Conservation (phyloP, 306 rosid genomes). For the Malus sylvestris region DNA sequence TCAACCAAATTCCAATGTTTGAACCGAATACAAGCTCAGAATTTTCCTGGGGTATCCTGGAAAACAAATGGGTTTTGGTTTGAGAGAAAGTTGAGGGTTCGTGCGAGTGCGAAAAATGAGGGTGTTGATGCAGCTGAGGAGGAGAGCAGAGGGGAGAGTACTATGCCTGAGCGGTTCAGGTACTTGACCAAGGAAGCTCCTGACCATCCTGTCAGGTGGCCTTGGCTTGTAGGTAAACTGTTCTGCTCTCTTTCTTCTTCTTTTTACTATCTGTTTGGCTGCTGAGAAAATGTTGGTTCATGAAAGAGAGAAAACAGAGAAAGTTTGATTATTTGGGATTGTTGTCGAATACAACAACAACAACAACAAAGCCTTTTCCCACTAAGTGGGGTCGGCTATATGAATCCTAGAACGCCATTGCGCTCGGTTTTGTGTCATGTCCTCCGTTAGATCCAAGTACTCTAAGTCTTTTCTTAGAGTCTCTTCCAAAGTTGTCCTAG, state of each 20-base stretch:
- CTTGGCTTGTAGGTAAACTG: slow-evolving; percentile 59
- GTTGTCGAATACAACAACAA: not conserved
- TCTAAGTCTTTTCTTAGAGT: too few relatives aligned
- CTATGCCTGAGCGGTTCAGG: slow-evolving; percentile 81
- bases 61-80: slow-evolving; percentile 19
- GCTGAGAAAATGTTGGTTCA: not conserved
- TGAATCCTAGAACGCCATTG: too few relatives aligned
- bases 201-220: slow-evolving; percentile 71
- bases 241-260: not conserved
- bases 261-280: slow-evolving; percentile 7
- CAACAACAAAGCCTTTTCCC: too few relatives aligned
- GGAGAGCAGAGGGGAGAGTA: slow-evolving; percentile 44
- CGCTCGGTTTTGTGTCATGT: too few relatives aligned
- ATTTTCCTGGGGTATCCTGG: slow-evolving; percentile 20
- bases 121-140: slow-evolving; percentile 45
- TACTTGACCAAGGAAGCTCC: slow-evolving; percentile 64
- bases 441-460: too few relatives aligned
- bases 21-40: slow-evolving; percentile 11
- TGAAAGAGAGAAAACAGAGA: not conserved
- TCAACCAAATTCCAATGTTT: slow-evolving; percentile 26
- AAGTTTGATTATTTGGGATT: not conserved
- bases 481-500: too few relatives aligned
- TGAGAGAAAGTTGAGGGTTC: slow-evolving; percentile 25
- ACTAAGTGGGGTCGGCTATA: too few relatives aligned
- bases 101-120: slow-evolving; percentile 20